phyloP scores from a whole-genome alignment of 2,329 filamentous ascomycete species.

The Magnaporthiopsis incrustans region DNA sequence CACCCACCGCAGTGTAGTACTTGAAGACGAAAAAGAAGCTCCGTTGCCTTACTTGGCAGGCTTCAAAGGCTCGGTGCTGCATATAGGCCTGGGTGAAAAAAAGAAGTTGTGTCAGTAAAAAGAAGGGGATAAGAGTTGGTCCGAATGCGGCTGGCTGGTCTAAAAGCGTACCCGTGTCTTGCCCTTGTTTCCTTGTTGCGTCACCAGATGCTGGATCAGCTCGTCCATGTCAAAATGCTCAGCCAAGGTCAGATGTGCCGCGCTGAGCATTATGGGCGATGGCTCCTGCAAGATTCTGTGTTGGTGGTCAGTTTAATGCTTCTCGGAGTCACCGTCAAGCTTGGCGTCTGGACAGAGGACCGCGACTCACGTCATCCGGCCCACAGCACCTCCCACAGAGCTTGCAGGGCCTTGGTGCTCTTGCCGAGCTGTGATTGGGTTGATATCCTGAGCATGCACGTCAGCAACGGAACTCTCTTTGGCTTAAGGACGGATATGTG shows the following conservation, averaged over 20 bases:
- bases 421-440: not conserved
- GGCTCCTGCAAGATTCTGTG: constrained; percentile 47
- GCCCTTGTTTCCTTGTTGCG: constrained; percentile 34
- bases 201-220: constrained; percentile 45
- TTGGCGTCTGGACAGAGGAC: not conserved
- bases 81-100: constrained; percentile 31
- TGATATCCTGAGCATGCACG: not conserved
- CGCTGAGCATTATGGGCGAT: constrained; percentile 50
- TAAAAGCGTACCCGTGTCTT: constrained; percentile 24
- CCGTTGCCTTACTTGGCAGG: constrained; percentile 38
- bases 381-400: constrained; percentile 30
- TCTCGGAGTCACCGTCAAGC: too few relatives aligned
- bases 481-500: too few relatives aligned
- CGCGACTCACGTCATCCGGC: constrained; percentile 36
- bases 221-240: constrained; percentile 55
- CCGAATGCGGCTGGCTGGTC: not conserved
- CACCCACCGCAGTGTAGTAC: constrained; percentile 53
- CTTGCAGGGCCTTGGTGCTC: not conserved
- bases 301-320: not conserved
- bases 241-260: constrained; percentile 49
- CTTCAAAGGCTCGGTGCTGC: constrained; percentile 37
- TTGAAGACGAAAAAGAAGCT: constrained; percentile 58
- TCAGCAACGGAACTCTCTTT: not conserved
- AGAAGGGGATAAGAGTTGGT: not conserved
- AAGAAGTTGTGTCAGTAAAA: not conserved